Evolutionary conservation across 176 grass and related monocot species (phyloP), one percentile per base, ranked within the genome.

Genomic region (Miscanthus lutarioriparius): DNA sequence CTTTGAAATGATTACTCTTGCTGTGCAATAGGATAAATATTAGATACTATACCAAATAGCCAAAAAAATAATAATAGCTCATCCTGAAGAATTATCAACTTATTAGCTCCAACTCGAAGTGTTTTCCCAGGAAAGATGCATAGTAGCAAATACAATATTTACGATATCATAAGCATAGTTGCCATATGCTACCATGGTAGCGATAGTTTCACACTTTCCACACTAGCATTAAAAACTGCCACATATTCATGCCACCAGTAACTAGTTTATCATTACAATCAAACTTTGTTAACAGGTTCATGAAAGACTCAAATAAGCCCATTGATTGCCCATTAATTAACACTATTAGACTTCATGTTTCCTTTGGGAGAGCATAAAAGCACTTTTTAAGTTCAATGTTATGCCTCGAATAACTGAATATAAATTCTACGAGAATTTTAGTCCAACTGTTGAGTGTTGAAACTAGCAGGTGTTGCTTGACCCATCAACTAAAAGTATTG

Each of bases 1-100:
- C 93, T 92, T 96, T 94, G 85, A 99, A 99, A 87, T 99, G 65
- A 64, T 87, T 85, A 41, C 89, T 90, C 81, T 91, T 89, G 86
- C 96, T 96, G 91, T 17, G 67, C 33, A 40, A 94, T 63, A 79
- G 14, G 63, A 92, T 25, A 76, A 77, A 90, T 74, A 49, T 48
- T 62, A 90, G 16, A 83, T 67, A 38, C 59, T 30, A 78, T 30
- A 48, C 20, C 23, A 72, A 39, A 39, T 70, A 8, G 12, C 10
- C 20, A 75, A 75, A 20, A 59, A 59, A 59, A 40, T 23, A 80
- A 26, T 27, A 69, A 67, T 56, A 37, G 22, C 53, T 67, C 23
- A 41, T 77, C 72, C 41, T 85, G 26, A 75, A 63, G 8, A 70
- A 81, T 41, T 41, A 25, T 54, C 49, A 77, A 75, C 54, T 58